phyloP scores from a whole-genome alignment of 805 yeast species.

The Lachancea thermotolerans region DNA sequence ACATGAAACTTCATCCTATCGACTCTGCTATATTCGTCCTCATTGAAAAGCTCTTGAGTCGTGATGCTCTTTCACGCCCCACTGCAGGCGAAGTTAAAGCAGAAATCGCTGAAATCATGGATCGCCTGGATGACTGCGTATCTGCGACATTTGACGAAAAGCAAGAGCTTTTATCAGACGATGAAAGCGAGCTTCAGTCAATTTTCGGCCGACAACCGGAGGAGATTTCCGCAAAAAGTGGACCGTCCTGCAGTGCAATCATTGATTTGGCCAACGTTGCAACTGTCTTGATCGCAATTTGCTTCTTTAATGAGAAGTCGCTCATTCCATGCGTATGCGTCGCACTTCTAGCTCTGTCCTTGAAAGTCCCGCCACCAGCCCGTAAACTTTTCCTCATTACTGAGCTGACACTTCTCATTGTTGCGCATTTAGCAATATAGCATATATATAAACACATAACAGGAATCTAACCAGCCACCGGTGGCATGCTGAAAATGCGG shows the following conservation, averaged over 20 bases:
- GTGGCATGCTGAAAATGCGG: too few species aligned
- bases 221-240: too few species aligned
- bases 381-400: slow-evolving; percentile 1
- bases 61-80: slow-evolving; percentile 37
- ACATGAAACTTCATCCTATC: slow-evolving; percentile 16
- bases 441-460: too few species aligned
- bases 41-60: slow-evolving; percentile 35
- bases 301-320: not conserved
- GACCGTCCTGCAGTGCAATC: not conserved
- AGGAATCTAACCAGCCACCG: not conserved
- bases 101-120: not conserved
- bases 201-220: too few species aligned
- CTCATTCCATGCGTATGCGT: not conserved
- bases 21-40: slow-evolving; percentile 32
- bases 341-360: not conserved
- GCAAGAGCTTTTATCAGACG: not conserved
- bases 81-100: slow-evolving; percentile 36
- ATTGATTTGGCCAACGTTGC: not conserved
- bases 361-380: not conserved
- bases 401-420: not conserved
- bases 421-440: not conserved
- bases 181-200: not conserved
- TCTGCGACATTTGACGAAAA: not conserved
- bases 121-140: not conserved
- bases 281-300: not conserved